These are phyloP conservation scores for Babesia divergens DNA, from an alignment of 169 alveolate species.

Conservation along the genomic window DNA sequence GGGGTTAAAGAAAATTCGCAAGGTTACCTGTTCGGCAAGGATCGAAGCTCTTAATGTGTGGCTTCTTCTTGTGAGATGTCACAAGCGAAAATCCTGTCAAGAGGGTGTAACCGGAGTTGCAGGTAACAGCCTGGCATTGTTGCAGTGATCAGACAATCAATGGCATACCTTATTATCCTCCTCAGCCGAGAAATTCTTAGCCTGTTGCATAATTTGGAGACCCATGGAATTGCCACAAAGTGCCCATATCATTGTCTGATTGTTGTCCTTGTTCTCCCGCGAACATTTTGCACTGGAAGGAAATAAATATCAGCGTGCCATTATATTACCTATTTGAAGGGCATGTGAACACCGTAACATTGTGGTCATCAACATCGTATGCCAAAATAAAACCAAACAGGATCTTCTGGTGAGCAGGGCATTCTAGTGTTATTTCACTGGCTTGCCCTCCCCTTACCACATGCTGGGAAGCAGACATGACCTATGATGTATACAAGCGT, in stretches of 20 bases:
- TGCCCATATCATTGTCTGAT: conserved; percentile 14
- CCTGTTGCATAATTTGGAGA: conserved; percentile 7
- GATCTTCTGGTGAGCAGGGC: conserved; percentile 32
- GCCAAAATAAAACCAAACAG: conserved; percentile 55
- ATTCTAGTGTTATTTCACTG: conserved; percentile 4
- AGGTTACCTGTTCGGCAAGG: conserved; percentile 54
- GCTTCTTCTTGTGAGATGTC: neutral
- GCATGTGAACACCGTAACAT: conserved; percentile 16
- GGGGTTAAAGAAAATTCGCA: neutral
- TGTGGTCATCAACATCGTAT: conserved; percentile 3
- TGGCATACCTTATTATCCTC: neutral
- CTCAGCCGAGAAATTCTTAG: neutral
- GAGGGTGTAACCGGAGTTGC: conserved; percentile 34
- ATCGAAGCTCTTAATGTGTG: neutral
- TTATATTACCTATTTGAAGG: conserved; percentile 20
- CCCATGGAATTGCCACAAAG: conserved; percentile 62
- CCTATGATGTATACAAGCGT: conserved; percentile 14
- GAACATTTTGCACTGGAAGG: conserved; percentile 23
- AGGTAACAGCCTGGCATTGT: neutral
- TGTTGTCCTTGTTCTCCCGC: neutral
- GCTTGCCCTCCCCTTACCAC: neutral
- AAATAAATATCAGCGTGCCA: too few species aligned
- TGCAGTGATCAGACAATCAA: neutral
- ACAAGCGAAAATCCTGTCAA: conserved; percentile 44
- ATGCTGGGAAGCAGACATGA: conserved; percentile 6